These are phyloP conservation scores for Stenocarpella maydis DNA, from an alignment of 2,329 filamentous ascomycete species.

Conservation along the genomic window DNA sequence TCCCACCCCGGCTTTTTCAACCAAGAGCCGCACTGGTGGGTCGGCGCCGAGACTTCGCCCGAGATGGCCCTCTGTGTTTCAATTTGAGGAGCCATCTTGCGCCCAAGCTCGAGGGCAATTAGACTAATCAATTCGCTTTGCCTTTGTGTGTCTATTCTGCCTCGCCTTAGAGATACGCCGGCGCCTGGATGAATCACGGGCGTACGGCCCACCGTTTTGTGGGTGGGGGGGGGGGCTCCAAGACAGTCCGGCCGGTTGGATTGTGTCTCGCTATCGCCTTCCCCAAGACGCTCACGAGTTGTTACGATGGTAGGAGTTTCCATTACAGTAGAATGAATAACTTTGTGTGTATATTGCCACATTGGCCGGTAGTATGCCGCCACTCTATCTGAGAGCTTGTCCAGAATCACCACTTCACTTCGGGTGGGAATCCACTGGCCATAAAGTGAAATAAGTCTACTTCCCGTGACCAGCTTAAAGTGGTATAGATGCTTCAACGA, in stretches of 20 bases:
- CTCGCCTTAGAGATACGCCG: constrained; percentile 12
- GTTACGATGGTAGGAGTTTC: constrained; percentile 1
- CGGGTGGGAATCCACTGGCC: background rate
- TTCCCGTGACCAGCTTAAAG: background rate
- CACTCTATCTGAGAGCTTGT: background rate
- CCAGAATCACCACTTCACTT: background rate
- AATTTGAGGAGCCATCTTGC: constrained; percentile 1
- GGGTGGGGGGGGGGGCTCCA: background rate
- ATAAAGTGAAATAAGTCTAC: background rate
- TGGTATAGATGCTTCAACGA: constrained; percentile 7
- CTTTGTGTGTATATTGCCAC: constrained; percentile 8
- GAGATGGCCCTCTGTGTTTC: constrained; percentile 21
- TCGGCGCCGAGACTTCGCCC: background rate
- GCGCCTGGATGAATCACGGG: background rate
- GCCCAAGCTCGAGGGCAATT: constrained; percentile 17
- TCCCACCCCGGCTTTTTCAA: background rate
- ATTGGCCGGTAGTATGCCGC: background rate
- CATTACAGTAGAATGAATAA: constrained; percentile 7
- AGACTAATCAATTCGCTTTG: constrained; percentile 15
- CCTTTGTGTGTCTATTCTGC: background rate
- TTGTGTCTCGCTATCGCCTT: constrained; percentile 9
- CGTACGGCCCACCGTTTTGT: background rate
- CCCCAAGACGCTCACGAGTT: background rate
- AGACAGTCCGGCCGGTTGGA: background rate
- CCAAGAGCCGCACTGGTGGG: constrained; percentile 13